phyloP scores from a whole-genome alignment of 2,329 filamentous ascomycete species.

The Trichoderma sp. region DNA sequence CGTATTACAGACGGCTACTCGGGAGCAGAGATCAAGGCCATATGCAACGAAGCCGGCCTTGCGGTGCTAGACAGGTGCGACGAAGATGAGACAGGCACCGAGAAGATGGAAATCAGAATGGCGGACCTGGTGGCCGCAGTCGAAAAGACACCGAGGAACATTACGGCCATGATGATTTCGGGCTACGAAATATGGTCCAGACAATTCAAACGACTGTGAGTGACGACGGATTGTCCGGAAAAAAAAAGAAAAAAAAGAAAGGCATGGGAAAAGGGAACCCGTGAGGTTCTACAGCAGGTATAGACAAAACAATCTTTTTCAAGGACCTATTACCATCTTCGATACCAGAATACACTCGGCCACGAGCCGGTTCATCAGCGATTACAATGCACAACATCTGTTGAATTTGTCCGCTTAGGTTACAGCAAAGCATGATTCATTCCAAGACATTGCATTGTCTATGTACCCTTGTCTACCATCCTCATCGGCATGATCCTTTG shows the following conservation, averaged over 20 bases:
- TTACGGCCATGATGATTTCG: slow-evolving; percentile 59
- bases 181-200: slow-evolving; percentile 60
- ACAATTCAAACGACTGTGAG: slow-evolving; percentile 36
- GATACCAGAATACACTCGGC: not conserved
- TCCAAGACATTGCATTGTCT: not conserved
- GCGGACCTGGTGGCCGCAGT: slow-evolving; percentile 49
- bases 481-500: not conserved
- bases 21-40: slow-evolving; percentile 73
- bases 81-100: slow-evolving; percentile 33
- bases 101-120: slow-evolving; percentile 43
- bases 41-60: slow-evolving; percentile 50
- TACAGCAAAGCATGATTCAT: not conserved
- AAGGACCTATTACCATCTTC: not conserved
- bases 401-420: not conserved
- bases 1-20: slow-evolving; percentile 72
- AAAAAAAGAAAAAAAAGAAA: too few relatives aligned
- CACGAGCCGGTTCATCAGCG: not conserved
- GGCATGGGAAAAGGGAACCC: too few relatives aligned
- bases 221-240: not conserved
- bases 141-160: slow-evolving; percentile 54
- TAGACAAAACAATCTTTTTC: not conserved
- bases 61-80: slow-evolving; percentile 45
- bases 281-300: not conserved
- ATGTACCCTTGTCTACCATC: not conserved
- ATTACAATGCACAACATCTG: not conserved